Percentiles rank a stretch among this genome's conserved stretches.
phyloP scores from a whole-genome alignment of 495 filamentous ascomycete genomes.

The Aspergillus indologenus region DNA sequence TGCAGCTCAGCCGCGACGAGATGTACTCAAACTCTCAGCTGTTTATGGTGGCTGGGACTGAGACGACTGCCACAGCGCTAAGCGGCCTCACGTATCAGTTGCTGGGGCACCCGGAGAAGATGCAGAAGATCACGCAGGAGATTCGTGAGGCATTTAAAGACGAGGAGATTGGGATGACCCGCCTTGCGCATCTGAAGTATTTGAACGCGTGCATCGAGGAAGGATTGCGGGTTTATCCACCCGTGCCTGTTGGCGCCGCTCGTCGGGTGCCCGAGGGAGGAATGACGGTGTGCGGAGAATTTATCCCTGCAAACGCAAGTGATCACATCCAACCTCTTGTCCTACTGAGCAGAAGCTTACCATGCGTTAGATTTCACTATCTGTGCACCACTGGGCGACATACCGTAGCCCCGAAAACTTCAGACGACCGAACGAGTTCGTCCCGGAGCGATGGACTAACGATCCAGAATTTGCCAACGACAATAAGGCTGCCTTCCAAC shows the following conservation, averaged over 20 bases:
- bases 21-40: conserved; percentile 22
- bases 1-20: conserved; percentile 11
- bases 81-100: conserved; percentile 49
- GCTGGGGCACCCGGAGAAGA: conserved; percentile 36
- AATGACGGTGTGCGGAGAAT: conserved; percentile 39
- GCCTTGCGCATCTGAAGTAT: conserved; percentile 44
- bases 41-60: conserved; percentile 50
- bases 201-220: conserved; percentile 52
- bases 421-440: conserved; percentile 33
- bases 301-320: conserved; percentile 29
- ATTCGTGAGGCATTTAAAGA: conserved; percentile 44
- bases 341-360: neutral
- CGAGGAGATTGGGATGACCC: conserved; percentile 48
- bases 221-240: conserved; percentile 53
- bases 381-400: conserved; percentile 32
- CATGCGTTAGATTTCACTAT: neutral
- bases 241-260: conserved; percentile 41
- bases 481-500: conserved; percentile 30
- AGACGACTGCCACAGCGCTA: conserved; percentile 56
- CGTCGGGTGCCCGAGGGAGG: conserved; percentile 41
- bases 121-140: conserved; percentile 42
- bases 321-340: neutral
- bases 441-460: conserved; percentile 47
- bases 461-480: conserved; percentile 20
- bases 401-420: conserved; percentile 40